These are phyloP conservation scores for Pinus tabuliformis DNA, from an alignment of 75 land plant species.

Conservation along the genomic window DNA sequence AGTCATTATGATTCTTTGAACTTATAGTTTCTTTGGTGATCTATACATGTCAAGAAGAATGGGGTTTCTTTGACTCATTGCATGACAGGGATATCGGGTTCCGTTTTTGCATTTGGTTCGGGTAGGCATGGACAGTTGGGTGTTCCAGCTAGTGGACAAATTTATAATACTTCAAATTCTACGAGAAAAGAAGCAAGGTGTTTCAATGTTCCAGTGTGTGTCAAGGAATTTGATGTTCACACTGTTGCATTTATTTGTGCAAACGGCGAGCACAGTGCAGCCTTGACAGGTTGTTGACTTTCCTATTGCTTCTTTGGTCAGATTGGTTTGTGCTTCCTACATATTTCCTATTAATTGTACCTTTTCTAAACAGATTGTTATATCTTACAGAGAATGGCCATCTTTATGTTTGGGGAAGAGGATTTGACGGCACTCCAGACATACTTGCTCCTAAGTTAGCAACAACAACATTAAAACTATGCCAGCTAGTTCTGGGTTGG, in stretches of 20 bases:
- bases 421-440: conserved; percentile 51
- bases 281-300: conserved; percentile 57
- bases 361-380: neutral
- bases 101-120: conserved; percentile 80
- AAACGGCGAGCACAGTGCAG: conserved; percentile 97
- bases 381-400: conserved; percentile 53
- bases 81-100: conserved; percentile 32
- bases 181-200: conserved; percentile 17
- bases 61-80: neutral
- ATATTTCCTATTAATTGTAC: neutral
- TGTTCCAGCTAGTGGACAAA: conserved; percentile 11
- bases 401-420: conserved; percentile 90
- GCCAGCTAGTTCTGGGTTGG: conserved; percentile 87
- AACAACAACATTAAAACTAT: conserved; percentile 22
- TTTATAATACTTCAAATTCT: neutral
- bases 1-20: neutral
- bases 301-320: neutral
- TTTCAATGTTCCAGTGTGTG: conserved; percentile 33
- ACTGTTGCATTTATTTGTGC: conserved; percentile 45
- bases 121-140: conserved; percentile 91
- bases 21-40: neutral
- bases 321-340: neutral
- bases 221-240: conserved; percentile 30
- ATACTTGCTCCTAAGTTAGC: conserved; percentile 29
- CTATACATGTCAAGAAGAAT: conserved; percentile 4